phyloP scores from a whole-genome alignment of 495 filamentous ascomycete genomes.

The Polyplosphaeria fusca region DNA sequence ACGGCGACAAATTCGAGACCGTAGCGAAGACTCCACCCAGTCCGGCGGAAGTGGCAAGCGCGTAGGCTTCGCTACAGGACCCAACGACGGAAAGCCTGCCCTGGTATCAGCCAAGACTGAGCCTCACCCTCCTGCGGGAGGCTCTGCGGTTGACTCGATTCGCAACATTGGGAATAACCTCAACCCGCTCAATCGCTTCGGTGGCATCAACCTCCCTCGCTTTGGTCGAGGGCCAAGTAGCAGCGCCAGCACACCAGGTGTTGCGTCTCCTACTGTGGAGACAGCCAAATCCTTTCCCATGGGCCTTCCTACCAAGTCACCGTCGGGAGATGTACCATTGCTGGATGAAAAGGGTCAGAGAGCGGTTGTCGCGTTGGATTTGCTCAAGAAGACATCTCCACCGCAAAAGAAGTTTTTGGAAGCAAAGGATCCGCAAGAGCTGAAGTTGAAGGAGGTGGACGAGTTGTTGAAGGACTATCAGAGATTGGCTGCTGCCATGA shows the following conservation, averaged over 20 bases:
- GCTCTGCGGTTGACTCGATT: slow-evolving; percentile 73
- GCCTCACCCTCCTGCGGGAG: slow-evolving; percentile 28
- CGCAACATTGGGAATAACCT: slow-evolving; percentile 77
- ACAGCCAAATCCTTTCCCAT: slow-evolving; percentile 12
- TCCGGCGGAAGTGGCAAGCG: slow-evolving; percentile 60
- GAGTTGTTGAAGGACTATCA: slow-evolving; percentile 85
- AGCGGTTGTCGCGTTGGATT: slow-evolving; percentile 43
- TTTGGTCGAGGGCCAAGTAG: slow-evolving; percentile 63
- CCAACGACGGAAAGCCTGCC: slow-evolving; percentile 28
- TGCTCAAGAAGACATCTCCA: slow-evolving; percentile 57
- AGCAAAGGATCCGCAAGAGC: slow-evolving; percentile 67
- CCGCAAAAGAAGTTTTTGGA: slow-evolving; percentile 81
- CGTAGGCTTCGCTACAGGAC: slow-evolving; percentile 41
- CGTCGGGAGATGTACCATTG: slow-evolving; percentile 24
- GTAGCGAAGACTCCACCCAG: slow-evolving; percentile 71
- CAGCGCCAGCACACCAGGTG: slow-evolving; percentile 32
- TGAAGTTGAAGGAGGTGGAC: slow-evolving; percentile 77
- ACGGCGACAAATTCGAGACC: slow-evolving; percentile 59
- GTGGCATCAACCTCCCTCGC: slow-evolving; percentile 63
- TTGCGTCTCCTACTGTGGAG: slow-evolving; percentile 18
- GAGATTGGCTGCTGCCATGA: slow-evolving; percentile 67
- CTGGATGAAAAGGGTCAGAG: slow-evolving; percentile 31
- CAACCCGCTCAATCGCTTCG: slow-evolving; percentile 77
- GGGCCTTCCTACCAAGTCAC: slow-evolving; percentile 1
- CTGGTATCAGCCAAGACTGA: slow-evolving; percentile 33